Base-by-base conservation (phyloP, 2,329 filamentous ascomycete species). In the Pleoardoris graminearum region DNA sequence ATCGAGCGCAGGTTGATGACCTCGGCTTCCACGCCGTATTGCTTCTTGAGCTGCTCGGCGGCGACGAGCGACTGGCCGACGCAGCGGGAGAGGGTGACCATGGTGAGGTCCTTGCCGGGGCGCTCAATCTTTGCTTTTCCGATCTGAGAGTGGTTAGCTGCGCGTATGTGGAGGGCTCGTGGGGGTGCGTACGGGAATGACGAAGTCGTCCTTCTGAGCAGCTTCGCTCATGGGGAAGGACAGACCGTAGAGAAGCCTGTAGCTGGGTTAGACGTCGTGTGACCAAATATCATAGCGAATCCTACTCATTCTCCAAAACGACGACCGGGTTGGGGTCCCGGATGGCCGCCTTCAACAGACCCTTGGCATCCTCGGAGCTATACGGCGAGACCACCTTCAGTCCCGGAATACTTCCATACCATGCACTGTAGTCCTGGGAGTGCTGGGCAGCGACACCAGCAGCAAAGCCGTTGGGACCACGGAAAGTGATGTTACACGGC, bases 121-220 rank as follows among this genome's bases (percentile, higher is more conserved):
- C 94, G 92, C 83, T 99, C 94, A 72, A 99, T 90, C 86, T 99
- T 99, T 77, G 94, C 94, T 83, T 99, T 99, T 76, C 94, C 94
- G 74, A 99, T 91, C 79, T 79, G 49, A 16, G 43, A 11, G 36
- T 14, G 25, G 52, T 68, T 50, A 66, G 62, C 27, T 44, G 8
- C 36, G 41, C 2, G 19, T 11, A 16, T 5, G 3, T 25, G 14
- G 16, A 8, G 43, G 42, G 37, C 32, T 14, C 3, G 23, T 32
- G 36, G 8, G 36, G 41, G 33, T 33, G 35, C 75, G 57, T 76
- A 80, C 78, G 63, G 94, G 94, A 66, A 99, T 78, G 67, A 99
- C 93, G 69, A 97, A 99, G 79, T 99, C 94, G 75, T 90, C 88
- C 79, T 89, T 93, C 79, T 97, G 94, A 54, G 91, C 92, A 56